phyloP scores from a whole-genome alignment of 2,329 filamentous ascomycete species.

The Talaromyces sp. region DNA sequence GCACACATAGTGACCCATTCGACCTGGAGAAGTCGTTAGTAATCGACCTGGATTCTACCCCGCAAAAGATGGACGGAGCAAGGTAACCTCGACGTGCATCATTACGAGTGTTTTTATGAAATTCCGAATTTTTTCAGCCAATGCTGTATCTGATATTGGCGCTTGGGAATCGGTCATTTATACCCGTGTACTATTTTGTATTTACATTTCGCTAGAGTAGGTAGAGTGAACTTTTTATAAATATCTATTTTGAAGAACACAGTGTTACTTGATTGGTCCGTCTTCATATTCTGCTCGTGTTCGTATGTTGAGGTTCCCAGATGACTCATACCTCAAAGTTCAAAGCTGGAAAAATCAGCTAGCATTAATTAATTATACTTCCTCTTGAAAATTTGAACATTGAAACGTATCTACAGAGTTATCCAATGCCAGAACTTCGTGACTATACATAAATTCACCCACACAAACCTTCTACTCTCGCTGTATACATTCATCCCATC shows the following conservation, averaged over 20 bases:
- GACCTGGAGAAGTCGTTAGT: slow-evolving; percentile 24
- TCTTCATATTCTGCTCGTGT: neutral
- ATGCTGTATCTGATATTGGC: neutral
- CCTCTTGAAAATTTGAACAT: too few species aligned
- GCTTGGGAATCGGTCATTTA: neutral
- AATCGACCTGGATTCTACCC: slow-evolving; percentile 3
- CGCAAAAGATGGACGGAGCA: neutral
- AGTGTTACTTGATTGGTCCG: neutral
- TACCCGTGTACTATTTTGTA: neutral
- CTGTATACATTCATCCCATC: neutral
- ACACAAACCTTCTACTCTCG: neutral
- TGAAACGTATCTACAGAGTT: neutral
- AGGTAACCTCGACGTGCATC: neutral
- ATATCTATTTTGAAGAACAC: neutral
- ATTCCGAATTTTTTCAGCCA: neutral
- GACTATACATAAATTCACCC: too few species aligned
- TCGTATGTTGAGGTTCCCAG: neutral
- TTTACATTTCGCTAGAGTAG: neutral
- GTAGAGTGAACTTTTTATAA: neutral
- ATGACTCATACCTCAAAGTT: neutral
- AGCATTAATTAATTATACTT: too few species aligned
- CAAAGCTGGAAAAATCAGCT: neutral
- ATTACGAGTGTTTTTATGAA: neutral
- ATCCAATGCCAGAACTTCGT: neutral
- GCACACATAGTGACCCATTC: slow-evolving; percentile 29